Evolutionary conservation across 2,329 filamentous ascomycete genomes (phyloP).

Genomic region (Colletotrichum chrysophilum): DNA sequence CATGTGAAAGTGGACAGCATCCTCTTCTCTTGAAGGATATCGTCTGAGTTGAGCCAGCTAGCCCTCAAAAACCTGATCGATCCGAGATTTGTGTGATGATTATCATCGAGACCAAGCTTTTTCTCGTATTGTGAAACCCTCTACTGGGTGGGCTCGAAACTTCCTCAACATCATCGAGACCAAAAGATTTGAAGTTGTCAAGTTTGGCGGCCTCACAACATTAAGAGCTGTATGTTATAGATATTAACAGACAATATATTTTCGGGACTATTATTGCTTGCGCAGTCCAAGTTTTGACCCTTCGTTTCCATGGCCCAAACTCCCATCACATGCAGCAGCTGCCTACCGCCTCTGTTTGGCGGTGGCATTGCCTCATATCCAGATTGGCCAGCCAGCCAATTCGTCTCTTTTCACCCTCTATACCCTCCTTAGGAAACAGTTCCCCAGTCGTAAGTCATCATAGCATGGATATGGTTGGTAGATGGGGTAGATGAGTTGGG

Average conservation of each 20-base stretch:
- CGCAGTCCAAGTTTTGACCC: constrained; percentile 10
- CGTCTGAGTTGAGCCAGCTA: background rate
- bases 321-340: background rate
- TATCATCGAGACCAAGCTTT: background rate
- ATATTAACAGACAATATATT: background rate
- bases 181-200: background rate
- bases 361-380: background rate
- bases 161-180: background rate
- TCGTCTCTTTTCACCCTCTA: background rate
- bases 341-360: background rate
- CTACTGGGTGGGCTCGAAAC: no score
- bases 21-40: background rate
- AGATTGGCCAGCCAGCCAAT: background rate
- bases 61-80: background rate
- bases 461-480: background rate
- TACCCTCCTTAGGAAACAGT: background rate
- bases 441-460: background rate
- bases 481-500: background rate
- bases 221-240: background rate
- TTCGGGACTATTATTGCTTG: constrained; percentile 8
- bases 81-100: background rate
- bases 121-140: no score
- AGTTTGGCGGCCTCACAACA: background rate
- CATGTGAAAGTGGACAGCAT: background rate
- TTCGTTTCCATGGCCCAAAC: background rate